These are phyloP conservation scores for Penicillium bovifimosum DNA, from an alignment of 495 filamentous ascomycete species.

Conservation along the genomic window DNA sequence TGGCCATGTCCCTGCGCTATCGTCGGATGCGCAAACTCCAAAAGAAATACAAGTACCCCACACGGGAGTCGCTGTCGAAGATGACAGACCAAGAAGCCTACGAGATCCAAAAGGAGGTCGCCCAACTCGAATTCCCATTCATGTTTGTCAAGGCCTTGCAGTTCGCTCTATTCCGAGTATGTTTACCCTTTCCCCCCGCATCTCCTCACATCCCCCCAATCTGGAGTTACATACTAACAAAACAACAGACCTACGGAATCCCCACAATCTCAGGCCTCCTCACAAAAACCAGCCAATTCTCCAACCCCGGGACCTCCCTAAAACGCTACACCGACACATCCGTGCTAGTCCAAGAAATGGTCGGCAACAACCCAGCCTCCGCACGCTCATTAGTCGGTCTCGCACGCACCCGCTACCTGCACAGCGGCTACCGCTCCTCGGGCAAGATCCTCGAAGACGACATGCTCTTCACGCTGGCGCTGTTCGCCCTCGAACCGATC, in stretches of 20 bases:
- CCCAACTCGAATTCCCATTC: slow-evolving; percentile 53
- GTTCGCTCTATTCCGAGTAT: slow-evolving; percentile 60
- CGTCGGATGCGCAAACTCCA: slow-evolving; percentile 42
- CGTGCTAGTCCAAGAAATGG: slow-evolving; percentile 53
- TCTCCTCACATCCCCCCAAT: too few relatives aligned
- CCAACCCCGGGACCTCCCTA: slow-evolving; percentile 42
- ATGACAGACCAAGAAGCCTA: slow-evolving; percentile 62
- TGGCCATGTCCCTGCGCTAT: slow-evolving; percentile 43
- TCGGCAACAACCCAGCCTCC: slow-evolving; percentile 42
- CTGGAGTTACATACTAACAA: too few relatives aligned
- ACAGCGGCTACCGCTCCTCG: slow-evolving; percentile 50
- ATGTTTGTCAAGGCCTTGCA: slow-evolving; percentile 51
- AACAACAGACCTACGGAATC: slow-evolving; percentile 58
- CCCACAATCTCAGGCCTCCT: slow-evolving; percentile 56
- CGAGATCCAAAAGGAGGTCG: slow-evolving; percentile 45
- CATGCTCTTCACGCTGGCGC: slow-evolving; percentile 60
- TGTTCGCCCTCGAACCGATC: slow-evolving; percentile 56
- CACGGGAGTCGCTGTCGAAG: slow-evolving; percentile 47
- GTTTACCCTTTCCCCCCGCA: too few relatives aligned
- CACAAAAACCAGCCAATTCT: slow-evolving; percentile 53
- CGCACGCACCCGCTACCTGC: slow-evolving; percentile 62
- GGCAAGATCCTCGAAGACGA: slow-evolving; percentile 60
- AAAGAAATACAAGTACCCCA: slow-evolving; percentile 45
- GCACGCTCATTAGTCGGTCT: slow-evolving; percentile 46
- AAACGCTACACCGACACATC: slow-evolving; percentile 64